A percentile compares a stretch with the other conserved stretches of the same genome.
phyloP scores from a whole-genome alignment of 129 eudicot genomes.

The Artemisia argyi region DNA sequence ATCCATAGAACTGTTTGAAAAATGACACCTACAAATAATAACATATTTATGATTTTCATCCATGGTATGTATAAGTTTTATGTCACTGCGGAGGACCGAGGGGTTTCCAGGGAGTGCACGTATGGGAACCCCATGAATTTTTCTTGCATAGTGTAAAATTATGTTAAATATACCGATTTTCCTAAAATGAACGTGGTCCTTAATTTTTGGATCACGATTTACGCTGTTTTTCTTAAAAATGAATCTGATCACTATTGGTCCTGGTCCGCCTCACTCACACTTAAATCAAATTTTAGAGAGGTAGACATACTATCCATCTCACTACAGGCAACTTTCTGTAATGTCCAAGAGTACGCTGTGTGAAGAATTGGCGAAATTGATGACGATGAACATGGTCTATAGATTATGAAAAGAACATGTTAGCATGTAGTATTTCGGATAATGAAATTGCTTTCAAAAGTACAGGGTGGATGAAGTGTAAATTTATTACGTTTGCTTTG shows the following conservation, averaged over 20 bases:
- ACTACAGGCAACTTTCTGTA: slow-evolving; percentile 53
- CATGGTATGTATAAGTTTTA: not conserved
- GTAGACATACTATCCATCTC: slow-evolving; percentile 60
- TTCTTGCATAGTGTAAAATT: too few relatives aligned
- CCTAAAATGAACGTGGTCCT: too few relatives aligned
- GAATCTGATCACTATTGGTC: too few relatives aligned
- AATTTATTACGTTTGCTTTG: slow-evolving; percentile 11
- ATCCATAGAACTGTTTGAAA: slow-evolving; percentile 90
- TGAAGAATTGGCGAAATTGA: slow-evolving; percentile 30
- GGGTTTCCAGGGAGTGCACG: too few relatives aligned
- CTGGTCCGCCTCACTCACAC: too few relatives aligned
- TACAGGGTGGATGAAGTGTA: not conserved
- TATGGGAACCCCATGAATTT: too few relatives aligned
- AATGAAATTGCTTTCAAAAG: not conserved
- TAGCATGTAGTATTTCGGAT: not conserved
- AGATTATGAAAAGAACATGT: not conserved
- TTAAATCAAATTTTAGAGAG: slow-evolving; percentile 1
- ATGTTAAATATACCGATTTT: too few relatives aligned
- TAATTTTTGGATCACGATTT: not conserved
- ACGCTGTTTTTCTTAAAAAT: not conserved
- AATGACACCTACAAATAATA: slow-evolving; percentile 54
- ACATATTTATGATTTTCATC: slow-evolving; percentile 2
- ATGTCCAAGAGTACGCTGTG: slow-evolving; percentile 44
- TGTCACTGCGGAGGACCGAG: too few relatives aligned
- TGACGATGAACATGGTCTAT: slow-evolving; percentile 21